Conservation (phyloP, 345 rosid species). For the Schrenkiella parvula region DNA sequence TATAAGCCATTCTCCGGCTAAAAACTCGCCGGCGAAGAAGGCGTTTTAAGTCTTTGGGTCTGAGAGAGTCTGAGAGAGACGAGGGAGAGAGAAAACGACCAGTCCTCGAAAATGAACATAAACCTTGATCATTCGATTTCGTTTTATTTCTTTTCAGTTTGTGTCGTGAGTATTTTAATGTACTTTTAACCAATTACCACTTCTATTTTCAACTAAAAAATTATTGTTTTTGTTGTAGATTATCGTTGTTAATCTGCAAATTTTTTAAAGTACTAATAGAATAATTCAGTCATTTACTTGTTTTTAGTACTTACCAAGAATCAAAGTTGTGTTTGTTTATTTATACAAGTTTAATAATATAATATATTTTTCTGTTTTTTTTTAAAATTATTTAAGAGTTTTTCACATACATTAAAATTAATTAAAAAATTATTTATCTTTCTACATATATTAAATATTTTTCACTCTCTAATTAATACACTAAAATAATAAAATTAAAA, state of each 20-base stretch:
- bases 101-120: conserved; percentile 24
- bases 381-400: too few relatives aligned
- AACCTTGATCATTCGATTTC: conserved; percentile 6
- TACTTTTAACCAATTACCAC: neutral
- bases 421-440: too few relatives aligned
- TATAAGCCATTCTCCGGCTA: conserved; percentile 75
- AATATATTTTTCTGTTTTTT: too few relatives aligned
- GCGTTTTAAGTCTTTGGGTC: neutral
- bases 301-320: neutral
- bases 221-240: neutral
- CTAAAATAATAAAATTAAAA: too few relatives aligned
- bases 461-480: too few relatives aligned
- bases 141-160: conserved; percentile 25
- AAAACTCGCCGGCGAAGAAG: conserved; percentile 27
- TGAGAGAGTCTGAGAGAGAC: neutral
- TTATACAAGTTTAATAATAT: too few relatives aligned
- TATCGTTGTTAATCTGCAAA: neutral
- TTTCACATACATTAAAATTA: too few relatives aligned
- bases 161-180: neutral
- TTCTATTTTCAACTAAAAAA: neutral
- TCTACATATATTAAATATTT: too few relatives aligned
- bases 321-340: neutral
- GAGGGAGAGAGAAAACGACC: neutral
- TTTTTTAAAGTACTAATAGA: neutral
- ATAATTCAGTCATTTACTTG: neutral